Conservation (phyloP, 2,329 filamentous ascomycete genomes). For the Dothideomycetes sp. region DNA sequence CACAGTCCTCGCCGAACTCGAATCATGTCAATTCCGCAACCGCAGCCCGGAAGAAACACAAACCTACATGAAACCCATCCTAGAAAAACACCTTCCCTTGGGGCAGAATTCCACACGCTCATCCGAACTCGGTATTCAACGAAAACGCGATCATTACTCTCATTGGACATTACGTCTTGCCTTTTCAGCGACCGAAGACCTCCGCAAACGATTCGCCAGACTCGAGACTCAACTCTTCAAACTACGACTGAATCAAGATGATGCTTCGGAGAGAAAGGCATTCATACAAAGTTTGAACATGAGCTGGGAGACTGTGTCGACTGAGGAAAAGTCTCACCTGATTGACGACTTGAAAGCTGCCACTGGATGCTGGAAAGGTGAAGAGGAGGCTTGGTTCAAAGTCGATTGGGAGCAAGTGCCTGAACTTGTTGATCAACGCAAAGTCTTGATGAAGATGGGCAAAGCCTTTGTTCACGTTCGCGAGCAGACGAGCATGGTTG, state of each 20-base stretch:
- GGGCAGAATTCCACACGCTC: conserved; percentile 61
- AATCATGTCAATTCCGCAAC: conserved; percentile 93
- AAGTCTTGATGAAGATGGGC: conserved; percentile 67
- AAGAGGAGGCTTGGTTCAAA: conserved; percentile 90
- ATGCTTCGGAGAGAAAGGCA: conserved; percentile 57
- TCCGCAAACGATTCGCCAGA: conserved; percentile 74
- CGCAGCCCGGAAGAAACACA: conserved; percentile 72
- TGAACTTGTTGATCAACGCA: conserved; percentile 72
- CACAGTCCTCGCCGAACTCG: conserved; percentile 73
- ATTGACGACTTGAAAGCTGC: conserved; percentile 53
- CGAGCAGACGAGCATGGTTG: conserved; percentile 81
- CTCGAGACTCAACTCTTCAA: conserved; percentile 86
- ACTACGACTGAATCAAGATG: conserved; percentile 69
- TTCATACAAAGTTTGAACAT: conserved; percentile 73
- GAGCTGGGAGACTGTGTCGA: conserved; percentile 73
- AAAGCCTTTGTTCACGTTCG: conserved; percentile 84
- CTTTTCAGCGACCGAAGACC: conserved; percentile 83
- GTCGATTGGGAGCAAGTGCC: conserved; percentile 92
- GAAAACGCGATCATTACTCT: conserved; percentile 93
- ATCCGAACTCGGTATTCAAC: conserved; percentile 55
- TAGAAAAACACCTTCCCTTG: conserved; percentile 80
- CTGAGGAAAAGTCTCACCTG: conserved; percentile 67
- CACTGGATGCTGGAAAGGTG: conserved; percentile 43
- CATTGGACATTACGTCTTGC: conserved; percentile 94
- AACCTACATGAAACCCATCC: conserved; percentile 71